phyloP scores from a whole-genome alignment of 768 basidiomycete species.

The Kwoniella botswanensis region DNA sequence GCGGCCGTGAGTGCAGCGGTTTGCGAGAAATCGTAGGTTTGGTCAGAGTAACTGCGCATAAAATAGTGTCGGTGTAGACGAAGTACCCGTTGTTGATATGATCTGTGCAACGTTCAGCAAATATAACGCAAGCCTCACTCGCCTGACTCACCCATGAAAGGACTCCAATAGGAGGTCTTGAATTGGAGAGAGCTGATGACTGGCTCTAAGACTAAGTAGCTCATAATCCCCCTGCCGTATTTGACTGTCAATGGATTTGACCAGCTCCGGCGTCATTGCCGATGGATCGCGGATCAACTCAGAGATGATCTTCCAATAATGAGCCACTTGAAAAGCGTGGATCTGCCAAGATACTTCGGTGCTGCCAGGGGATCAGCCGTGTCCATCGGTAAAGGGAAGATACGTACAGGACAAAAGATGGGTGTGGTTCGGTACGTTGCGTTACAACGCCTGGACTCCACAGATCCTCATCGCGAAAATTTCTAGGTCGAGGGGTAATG shows the following conservation, averaged over 20 bases:
- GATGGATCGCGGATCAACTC: conserved; percentile 6
- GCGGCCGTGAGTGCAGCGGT: conserved; percentile 15
- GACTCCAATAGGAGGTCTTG: conserved; percentile 18
- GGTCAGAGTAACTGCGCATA: conserved; percentile 11
- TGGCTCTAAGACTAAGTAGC: conserved; percentile 6
- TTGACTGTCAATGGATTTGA: conserved; percentile 6
- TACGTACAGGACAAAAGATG: conserved; percentile 13
- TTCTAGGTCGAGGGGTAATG: not conserved
- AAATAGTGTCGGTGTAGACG: conserved; percentile 17
- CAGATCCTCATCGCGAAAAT: conserved; percentile 18
- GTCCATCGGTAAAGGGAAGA: not conserved
- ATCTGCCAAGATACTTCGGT: conserved; percentile 15
- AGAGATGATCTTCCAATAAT: conserved; percentile 13
- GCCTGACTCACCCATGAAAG: conserved; percentile 15
- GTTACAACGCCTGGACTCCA: not conserved
- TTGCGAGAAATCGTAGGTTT: conserved; percentile 8
- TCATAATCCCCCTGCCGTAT: conserved; percentile 9
- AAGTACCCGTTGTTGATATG: conserved; percentile 14
- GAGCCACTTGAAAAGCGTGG: conserved; percentile 2
- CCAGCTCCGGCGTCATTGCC: conserved; percentile 4
- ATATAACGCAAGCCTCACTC: not conserved
- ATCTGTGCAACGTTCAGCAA: not conserved
- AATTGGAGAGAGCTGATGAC: conserved; percentile 5
- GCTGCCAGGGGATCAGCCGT: not conserved
- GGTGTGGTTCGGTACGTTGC: not conserved